A percentile compares a stretch with the other conserved stretches of the same genome.
Evolutionary conservation across 805 yeast genomes (phyloP).

Genomic region (Starmerella riodocensis): DNA sequence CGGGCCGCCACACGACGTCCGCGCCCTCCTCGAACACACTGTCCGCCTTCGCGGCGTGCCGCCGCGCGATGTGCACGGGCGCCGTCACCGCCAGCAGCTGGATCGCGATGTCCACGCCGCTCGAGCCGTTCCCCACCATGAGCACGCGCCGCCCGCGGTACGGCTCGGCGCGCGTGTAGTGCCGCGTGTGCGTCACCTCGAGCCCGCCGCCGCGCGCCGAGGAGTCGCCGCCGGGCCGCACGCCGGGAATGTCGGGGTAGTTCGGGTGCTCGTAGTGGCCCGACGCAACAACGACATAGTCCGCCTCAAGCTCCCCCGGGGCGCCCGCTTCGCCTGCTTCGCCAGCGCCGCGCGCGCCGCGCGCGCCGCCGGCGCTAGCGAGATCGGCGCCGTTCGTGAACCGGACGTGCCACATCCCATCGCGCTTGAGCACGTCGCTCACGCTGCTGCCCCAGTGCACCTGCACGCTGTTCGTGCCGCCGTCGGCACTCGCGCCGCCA

Average conservation of each 20-base stretch:
- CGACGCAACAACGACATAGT: conserved; percentile 49
- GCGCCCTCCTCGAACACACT: conserved; percentile 25
- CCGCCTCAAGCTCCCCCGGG: too few species aligned
- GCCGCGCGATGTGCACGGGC: conserved; percentile 36
- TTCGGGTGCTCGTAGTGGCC: conserved; percentile 55
- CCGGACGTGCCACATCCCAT: conserved; percentile 34
- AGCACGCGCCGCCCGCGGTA: conserved; percentile 38
- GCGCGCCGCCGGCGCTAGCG: background rate
- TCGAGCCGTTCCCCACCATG: conserved; percentile 65
- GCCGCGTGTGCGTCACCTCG: conserved; percentile 42
- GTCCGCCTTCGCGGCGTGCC: conserved; percentile 33
- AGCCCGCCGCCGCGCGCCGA: conserved; percentile 27
- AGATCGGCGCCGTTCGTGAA: conserved; percentile 25
- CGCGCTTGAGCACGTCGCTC: conserved; percentile 29
- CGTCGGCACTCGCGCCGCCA: too few species aligned
- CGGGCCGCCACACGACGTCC: conserved; percentile 31
- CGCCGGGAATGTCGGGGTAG: conserved; percentile 44
- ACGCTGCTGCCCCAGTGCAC: conserved; percentile 41
- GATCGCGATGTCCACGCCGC: conserved; percentile 60
- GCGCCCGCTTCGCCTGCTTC: too few species aligned
- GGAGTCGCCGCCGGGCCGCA: conserved; percentile 40
- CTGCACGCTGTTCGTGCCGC: conserved; percentile 13
- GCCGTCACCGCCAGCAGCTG: conserved; percentile 40
- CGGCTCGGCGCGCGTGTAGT: conserved; percentile 37
- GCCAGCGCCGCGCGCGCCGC: too few species aligned